phyloP scores from a whole-genome alignment of 306 rosid species.

The Biancaea sappan region DNA sequence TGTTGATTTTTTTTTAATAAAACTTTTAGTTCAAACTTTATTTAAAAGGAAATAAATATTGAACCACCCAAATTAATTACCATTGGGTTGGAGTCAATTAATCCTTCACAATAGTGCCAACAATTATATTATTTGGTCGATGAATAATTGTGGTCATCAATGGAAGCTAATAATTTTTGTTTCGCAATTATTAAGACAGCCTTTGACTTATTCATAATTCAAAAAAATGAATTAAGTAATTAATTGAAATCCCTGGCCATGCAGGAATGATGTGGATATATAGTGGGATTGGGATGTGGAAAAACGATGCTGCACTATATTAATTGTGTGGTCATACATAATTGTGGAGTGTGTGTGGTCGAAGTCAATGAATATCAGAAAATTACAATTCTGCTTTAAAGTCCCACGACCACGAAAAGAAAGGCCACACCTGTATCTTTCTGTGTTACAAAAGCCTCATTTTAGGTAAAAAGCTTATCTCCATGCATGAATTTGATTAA shows the following conservation, averaged over 20 bases:
- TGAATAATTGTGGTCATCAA: background rate
- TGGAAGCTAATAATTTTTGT: background rate
- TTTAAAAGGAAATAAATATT: too few relatives aligned
- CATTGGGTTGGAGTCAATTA: too few relatives aligned
- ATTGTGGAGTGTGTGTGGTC: constrained; percentile 28
- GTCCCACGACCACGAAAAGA: constrained; percentile 31
- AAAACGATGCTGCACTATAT: constrained; percentile 38
- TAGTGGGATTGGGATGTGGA: constrained; percentile 42
- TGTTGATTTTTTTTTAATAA: too few relatives aligned
- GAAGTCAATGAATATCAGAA: constrained; percentile 30
- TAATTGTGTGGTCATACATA: constrained; percentile 35
- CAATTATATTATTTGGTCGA: background rate
- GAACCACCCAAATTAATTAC: too few relatives aligned
- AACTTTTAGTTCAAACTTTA: too few relatives aligned
- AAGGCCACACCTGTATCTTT: constrained; percentile 11
- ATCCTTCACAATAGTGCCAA: background rate
- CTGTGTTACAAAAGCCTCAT: constrained; percentile 7
- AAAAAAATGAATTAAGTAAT: too few relatives aligned
- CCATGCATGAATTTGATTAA: background rate
- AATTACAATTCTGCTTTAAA: constrained; percentile 19
- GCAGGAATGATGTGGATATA: constrained; percentile 26
- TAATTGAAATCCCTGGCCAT: background rate
- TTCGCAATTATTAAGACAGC: background rate
- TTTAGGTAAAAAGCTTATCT: constrained; percentile 20
- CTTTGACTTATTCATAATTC: background rate